A percentile compares a stretch with the other conserved stretches of the same genome.
These are phyloP conservation scores for Paramecium bursaria DNA, from an alignment of 73 alveolate genomes.

Conservation along the genomic window DNA sequence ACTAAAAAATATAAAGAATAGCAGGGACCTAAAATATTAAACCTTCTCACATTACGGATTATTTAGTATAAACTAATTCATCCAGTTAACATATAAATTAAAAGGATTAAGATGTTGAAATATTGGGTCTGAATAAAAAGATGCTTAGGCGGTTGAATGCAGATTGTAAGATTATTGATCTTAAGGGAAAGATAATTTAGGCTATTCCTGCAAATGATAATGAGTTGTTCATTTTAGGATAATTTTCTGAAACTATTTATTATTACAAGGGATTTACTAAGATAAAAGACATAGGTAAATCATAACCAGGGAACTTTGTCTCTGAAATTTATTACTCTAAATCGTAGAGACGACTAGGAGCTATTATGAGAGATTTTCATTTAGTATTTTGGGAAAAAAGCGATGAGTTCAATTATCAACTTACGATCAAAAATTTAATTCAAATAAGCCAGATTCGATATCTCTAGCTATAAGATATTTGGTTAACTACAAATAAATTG, in stretches of 20 bases:
- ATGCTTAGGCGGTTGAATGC: constrained; percentile 19
- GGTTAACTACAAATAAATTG: constrained; percentile 1
- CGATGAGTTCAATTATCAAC: constrained; percentile 26
- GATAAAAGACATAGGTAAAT: background rate
- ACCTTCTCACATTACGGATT: constrained; percentile 37
- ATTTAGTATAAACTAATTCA: too few relatives aligned
- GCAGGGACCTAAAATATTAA: background rate
- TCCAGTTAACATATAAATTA: too few relatives aligned
- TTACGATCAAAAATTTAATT: background rate
- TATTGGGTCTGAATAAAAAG: constrained; percentile 39
- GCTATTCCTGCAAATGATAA: constrained; percentile 7
- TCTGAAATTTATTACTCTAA: background rate
- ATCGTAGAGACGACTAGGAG: constrained; percentile 6
- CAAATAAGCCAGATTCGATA: background rate
- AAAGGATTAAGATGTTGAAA: constrained; percentile 2
- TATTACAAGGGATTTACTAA: background rate
- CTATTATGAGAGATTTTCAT: background rate
- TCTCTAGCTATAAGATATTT: constrained; percentile 24
- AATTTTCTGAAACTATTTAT: constrained; percentile 22
- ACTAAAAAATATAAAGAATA: background rate
- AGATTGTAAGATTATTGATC: background rate
- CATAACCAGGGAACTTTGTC: constrained; percentile 25
- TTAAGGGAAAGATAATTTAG: constrained; percentile 1
- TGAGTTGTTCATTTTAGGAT: background rate
- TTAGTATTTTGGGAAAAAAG: constrained; percentile 52